phyloP scores from a whole-genome alignment of 2,329 filamentous ascomycete species.

The Fusarium drepaniforme region DNA sequence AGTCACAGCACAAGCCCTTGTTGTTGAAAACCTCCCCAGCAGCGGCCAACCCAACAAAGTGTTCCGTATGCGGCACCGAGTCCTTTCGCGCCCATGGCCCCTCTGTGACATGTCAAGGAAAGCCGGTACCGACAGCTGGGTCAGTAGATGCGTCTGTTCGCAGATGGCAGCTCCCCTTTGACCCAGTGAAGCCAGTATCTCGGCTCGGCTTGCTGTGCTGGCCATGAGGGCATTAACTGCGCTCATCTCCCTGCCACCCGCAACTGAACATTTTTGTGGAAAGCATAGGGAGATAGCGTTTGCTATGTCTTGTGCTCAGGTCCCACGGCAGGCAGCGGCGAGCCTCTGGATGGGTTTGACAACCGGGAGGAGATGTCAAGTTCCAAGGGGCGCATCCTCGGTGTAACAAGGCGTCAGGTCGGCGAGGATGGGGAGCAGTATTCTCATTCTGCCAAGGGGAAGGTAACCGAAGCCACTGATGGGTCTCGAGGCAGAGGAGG shows the following conservation, averaged over 20 bases:
- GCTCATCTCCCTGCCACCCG: neutral
- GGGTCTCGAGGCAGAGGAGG: neutral
- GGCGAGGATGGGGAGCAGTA: neutral
- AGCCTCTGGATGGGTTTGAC: constrained; percentile 17
- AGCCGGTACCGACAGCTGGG: neutral
- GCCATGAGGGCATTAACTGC: neutral
- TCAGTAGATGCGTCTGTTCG: neutral
- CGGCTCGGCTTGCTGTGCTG: neutral
- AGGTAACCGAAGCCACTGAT: neutral
- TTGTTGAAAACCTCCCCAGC: neutral
- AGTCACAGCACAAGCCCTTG: neutral
- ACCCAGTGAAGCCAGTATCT: neutral
- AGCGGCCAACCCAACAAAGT: constrained; percentile 2
- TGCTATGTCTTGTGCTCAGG: constrained; percentile 17
- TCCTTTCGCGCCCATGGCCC: neutral
- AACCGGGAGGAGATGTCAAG: constrained; percentile 9
- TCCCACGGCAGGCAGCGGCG: constrained; percentile 34
- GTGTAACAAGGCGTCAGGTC: constrained; percentile 11
- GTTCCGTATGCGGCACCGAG: neutral
- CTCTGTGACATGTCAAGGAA: constrained; percentile 18
- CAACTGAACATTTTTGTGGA: neutral
- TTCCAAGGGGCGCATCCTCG: neutral
- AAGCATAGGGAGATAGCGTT: neutral
- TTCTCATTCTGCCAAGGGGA: neutral
- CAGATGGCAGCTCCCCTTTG: neutral